Conservation (phyloP, 2,329 filamentous ascomycete genomes). For the Nigrospora osmanthi region DNA sequence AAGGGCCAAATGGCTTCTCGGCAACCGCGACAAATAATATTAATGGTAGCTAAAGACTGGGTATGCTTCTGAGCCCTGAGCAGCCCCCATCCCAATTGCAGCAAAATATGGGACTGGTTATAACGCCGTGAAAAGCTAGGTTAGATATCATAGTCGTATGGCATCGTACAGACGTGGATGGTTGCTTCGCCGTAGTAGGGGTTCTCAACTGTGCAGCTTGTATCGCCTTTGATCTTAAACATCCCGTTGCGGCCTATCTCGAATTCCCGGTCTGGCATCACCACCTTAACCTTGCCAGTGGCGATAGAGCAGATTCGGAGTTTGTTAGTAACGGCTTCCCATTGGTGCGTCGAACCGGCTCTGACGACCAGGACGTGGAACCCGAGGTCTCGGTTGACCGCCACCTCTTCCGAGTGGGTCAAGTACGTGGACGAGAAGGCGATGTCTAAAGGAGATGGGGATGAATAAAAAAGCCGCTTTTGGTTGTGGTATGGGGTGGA, state of each 20-base stretch:
- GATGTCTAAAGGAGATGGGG: constrained; percentile 22
- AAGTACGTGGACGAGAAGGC: constrained; percentile 35
- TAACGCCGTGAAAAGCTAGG: not conserved
- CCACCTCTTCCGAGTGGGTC: constrained; percentile 24
- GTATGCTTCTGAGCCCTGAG: not conserved
- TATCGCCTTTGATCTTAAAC: constrained; percentile 32
- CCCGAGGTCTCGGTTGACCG: constrained; percentile 26
- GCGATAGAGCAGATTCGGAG: constrained; percentile 31
- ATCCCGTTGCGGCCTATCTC: constrained; percentile 34
- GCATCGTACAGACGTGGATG: constrained; percentile 27
- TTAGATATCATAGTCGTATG: constrained; percentile 6
- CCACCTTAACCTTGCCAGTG: constrained; percentile 31
- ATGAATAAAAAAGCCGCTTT: not conserved
- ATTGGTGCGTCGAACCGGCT: constrained; percentile 25
- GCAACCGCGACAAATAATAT: not conserved
- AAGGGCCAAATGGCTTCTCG: too few relatives aligned
- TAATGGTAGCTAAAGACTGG: not conserved
- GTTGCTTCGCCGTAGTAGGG: constrained; percentile 33
- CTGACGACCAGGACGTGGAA: constrained; percentile 33
- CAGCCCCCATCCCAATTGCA: not conserved
- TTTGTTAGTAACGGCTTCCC: constrained; percentile 17
- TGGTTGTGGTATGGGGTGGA: constrained; percentile 1
- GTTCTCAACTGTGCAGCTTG: constrained; percentile 31
- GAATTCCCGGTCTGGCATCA: constrained; percentile 26
- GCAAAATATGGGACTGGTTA: not conserved